Percentiles rank a stretch among this genome's conserved stretches.
These are phyloP conservation scores for Pyropia haitanensis DNA, from an alignment of 23 red algal species.

Conservation along the genomic window DNA sequence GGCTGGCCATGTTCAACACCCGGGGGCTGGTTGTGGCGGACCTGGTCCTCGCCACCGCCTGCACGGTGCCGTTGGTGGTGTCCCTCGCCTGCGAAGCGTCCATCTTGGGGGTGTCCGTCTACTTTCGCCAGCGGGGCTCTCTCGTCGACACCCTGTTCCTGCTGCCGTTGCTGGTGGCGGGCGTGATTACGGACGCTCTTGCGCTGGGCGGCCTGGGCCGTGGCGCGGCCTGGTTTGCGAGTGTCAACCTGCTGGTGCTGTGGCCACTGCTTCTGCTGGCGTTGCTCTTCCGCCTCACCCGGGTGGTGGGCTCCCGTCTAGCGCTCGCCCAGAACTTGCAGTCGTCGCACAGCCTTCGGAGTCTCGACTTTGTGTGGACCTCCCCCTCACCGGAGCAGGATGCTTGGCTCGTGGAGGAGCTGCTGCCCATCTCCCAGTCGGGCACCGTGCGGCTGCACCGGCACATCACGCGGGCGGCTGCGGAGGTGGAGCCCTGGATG, in stretches of 20 bases:
- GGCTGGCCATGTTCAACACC: constrained; percentile 41
- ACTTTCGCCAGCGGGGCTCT: constrained; percentile 6
- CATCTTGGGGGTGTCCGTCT: too few relatives aligned
- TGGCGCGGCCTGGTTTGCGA: constrained; percentile 18
- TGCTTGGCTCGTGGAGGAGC: constrained; percentile 57
- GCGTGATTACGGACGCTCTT: constrained; percentile 20
- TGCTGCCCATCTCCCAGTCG: constrained; percentile 48
- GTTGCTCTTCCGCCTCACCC: constrained; percentile 44
- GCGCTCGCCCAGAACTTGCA: constrained; percentile 51
- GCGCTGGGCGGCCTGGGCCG: constrained; percentile 26
- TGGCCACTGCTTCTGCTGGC: constrained; percentile 49
- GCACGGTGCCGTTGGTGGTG: constrained; percentile 23
- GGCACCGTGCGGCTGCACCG: constrained; percentile 61
- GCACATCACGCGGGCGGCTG: constrained; percentile 36
- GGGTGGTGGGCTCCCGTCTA: constrained; percentile 55
- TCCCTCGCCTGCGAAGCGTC: constrained; percentile 9
- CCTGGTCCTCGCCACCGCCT: constrained; percentile 7
- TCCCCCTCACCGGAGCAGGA: constrained; percentile 47
- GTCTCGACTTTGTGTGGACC: constrained; percentile 69
- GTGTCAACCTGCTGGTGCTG: constrained; percentile 29
- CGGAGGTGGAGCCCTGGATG: constrained; percentile 60
- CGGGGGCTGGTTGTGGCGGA: constrained; percentile 15
- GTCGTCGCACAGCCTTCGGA: constrained; percentile 42
- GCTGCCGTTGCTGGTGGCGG: constrained; percentile 28
- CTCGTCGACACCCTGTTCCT: constrained; percentile 52